A percentile compares a stretch with the other conserved stretches of the same genome.
Conservation (phyloP, 148 eudicot species). For the Fagopyrum homotropicum region DNA sequence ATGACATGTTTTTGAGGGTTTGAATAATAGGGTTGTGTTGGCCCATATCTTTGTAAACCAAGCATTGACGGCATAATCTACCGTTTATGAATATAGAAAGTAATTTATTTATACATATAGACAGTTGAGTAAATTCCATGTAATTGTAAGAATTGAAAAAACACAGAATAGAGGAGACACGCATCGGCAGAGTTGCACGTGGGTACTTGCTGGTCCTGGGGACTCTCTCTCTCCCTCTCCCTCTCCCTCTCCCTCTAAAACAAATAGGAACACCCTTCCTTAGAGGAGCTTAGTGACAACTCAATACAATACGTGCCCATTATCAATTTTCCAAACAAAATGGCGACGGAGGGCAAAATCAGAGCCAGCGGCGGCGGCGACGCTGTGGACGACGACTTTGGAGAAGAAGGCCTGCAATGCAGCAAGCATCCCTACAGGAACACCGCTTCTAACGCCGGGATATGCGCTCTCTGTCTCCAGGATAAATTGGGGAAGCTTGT, state of each 20-base stretch:
- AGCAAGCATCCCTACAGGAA: conserved; percentile 48
- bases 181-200: conserved; percentile 11
- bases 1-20: too few species aligned
- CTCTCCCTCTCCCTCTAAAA: background rate
- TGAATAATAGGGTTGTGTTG: too few species aligned
- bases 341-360: background rate
- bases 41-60: too few species aligned
- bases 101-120: too few species aligned
- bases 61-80: too few species aligned
- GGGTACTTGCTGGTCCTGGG: conserved; percentile 5
- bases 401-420: conserved; percentile 41
- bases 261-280: background rate
- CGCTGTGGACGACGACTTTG: conserved; percentile 31
- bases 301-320: conserved; percentile 1
- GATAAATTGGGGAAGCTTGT: conserved; percentile 83
- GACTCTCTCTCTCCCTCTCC: conserved; percentile 1
- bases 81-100: too few species aligned
- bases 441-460: conserved; percentile 56
- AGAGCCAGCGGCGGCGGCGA: conserved; percentile 2
- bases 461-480: conserved; percentile 91
- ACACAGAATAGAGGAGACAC: too few species aligned
- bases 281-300: background rate
- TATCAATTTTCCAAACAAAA: background rate
- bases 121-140: too few species aligned
- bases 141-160: too few species aligned